A percentile compares a stretch with the other conserved stretches of the same genome.
Conservation (phyloP, 208 protist species). For the Trypanosoma cruzi region DNA sequence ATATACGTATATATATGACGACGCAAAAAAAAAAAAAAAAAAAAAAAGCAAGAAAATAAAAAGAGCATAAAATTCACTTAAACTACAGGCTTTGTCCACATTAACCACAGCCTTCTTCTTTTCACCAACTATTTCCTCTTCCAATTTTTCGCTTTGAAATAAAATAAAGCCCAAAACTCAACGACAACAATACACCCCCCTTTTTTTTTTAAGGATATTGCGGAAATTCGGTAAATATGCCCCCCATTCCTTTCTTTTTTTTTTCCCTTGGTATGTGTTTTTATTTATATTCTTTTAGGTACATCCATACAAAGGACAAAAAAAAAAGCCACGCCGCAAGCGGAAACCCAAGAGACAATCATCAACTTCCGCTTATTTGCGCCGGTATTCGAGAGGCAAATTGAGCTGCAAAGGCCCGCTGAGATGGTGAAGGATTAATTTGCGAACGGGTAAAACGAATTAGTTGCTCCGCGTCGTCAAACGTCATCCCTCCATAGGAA, state of each 20-base stretch:
- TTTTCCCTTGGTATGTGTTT: too few species aligned
- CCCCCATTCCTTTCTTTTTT: too few species aligned
- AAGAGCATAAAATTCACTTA: not conserved
- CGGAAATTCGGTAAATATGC: too few species aligned
- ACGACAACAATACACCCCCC: not conserved
- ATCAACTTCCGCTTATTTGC: slow-evolving; percentile 17
- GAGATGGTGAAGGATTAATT: slow-evolving; percentile 67
- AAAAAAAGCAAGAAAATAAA: too few species aligned
- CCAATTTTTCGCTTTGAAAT: not conserved
- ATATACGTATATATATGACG: too few species aligned
- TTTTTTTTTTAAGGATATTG: not conserved
- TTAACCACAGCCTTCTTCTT: not conserved
- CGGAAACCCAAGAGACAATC: slow-evolving; percentile 2
- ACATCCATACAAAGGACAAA: not conserved
- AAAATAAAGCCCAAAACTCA: not conserved
- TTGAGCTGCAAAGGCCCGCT: slow-evolving; percentile 56
- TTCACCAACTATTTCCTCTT: not conserved
- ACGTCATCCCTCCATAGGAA: slow-evolving; percentile 63
- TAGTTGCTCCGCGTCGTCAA: slow-evolving; percentile 45
- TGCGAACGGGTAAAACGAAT: slow-evolving; percentile 53
- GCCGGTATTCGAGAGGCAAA: slow-evolving; percentile 37
- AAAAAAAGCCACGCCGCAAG: too few species aligned
- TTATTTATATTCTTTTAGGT: not conserved
- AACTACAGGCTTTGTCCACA: not conserved
- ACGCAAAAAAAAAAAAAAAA: too few species aligned